A percentile compares a stretch with the other conserved stretches of the same genome.
phyloP scores from a whole-genome alignment of 768 basidiomycete genomes.

The Pleurotus salmoneostramineus region DNA sequence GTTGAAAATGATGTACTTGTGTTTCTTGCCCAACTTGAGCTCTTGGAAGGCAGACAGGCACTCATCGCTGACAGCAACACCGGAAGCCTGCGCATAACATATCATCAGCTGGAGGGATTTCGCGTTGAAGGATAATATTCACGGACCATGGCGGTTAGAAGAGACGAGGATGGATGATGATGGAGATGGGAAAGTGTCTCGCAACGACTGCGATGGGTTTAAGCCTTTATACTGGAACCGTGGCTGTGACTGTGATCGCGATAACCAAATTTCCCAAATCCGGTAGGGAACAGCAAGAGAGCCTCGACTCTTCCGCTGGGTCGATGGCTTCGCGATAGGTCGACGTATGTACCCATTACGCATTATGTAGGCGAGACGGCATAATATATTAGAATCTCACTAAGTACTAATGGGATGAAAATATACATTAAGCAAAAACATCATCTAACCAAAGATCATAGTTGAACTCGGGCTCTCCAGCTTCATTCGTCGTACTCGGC shows the following conservation, averaged over 20 bases:
- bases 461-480: conserved; percentile 68
- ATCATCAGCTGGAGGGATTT: background rate
- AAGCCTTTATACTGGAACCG: background rate
- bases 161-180: background rate
- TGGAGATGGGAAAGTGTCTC: background rate
- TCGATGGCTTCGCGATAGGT: no score
- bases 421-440: conserved; percentile 54
- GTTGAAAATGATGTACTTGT: conserved; percentile 81
- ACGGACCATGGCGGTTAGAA: background rate
- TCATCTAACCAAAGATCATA: conserved; percentile 81
- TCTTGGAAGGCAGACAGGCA: conserved; percentile 62
- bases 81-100: conserved; percentile 45
- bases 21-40: conserved; percentile 73
- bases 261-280: background rate
- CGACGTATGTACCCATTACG: no score
- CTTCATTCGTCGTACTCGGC: conserved; percentile 52
- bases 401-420: background rate
- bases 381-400: background rate
- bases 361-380: no score
- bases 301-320: no score
- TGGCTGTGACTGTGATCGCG: background rate
- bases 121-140: background rate
- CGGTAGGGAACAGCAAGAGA: background rate
- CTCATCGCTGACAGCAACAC: conserved; percentile 51
- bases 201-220: background rate